phyloP scores from a whole-genome alignment of 2,329 filamentous ascomycete genomes.

The Mycosphaerelloides madeirae region DNA sequence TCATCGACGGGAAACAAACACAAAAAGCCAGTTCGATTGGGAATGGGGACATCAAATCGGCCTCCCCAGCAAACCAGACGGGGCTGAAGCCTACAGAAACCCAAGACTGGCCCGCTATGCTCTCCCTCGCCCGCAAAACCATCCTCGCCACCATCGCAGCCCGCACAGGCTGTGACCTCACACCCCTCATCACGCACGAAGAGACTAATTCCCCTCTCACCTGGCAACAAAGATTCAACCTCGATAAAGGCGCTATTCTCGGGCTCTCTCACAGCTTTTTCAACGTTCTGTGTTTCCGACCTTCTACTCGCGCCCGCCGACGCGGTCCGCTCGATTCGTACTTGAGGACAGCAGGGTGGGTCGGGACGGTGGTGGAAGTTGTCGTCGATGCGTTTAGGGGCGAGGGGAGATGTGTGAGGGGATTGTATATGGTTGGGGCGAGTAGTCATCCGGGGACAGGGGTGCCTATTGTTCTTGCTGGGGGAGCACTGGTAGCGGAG shows the following conservation, averaged over 20 bases:
- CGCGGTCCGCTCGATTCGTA: conserved; percentile 35
- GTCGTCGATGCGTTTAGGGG: conserved; percentile 23
- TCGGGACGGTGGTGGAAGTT: conserved; percentile 23
- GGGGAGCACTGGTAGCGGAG: conserved; percentile 58
- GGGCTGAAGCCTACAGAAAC: conserved; percentile 39
- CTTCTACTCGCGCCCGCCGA: conserved; percentile 55
- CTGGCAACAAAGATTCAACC: conserved; percentile 66
- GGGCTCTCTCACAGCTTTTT: conserved; percentile 69
- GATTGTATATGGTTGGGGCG: conserved; percentile 68
- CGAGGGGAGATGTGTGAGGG: conserved; percentile 37
- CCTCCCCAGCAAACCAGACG: conserved; percentile 25
- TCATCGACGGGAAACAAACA: conserved; percentile 37
- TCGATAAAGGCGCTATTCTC: conserved; percentile 69
- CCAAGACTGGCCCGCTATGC: conserved; percentile 60
- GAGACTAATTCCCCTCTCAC: conserved; percentile 60
- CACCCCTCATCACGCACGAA: conserved; percentile 55
- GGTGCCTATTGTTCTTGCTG: conserved; percentile 68
- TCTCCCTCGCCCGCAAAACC: conserved; percentile 54
- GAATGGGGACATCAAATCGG: conserved; percentile 21
- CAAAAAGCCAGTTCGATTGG: conserved; percentile 35
- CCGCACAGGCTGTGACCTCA: conserved; percentile 51
- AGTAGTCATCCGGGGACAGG: conserved; percentile 72
- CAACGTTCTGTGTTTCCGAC: conserved; percentile 65
- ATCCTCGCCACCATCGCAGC: conserved; percentile 63
- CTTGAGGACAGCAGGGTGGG: conserved; percentile 23